A percentile compares a stretch with the other conserved stretches of the same genome.
Evolutionary conservation across 495 filamentous ascomycete genomes (phyloP).

Genomic region (Neurospora tetrasperma): DNA sequence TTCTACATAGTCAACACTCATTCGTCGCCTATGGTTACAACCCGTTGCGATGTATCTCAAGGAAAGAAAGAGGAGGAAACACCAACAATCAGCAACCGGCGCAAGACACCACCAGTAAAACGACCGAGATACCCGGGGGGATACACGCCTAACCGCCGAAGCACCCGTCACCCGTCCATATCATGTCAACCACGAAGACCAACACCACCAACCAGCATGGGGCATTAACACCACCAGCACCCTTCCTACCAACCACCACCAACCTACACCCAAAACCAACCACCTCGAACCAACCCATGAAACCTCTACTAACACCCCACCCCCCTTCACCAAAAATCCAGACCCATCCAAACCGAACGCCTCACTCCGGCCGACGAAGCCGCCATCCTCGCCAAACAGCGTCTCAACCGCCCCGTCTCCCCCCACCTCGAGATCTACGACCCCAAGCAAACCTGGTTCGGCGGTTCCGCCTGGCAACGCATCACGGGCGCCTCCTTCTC

Average conservation of each 20-base stretch:
- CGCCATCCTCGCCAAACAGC: slow-evolving; percentile 74
- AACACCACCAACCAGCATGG: neutral
- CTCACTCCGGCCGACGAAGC: slow-evolving; percentile 47
- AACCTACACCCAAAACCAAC: neutral
- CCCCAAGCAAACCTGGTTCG: slow-evolving; percentile 78
- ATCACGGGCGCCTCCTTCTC: slow-evolving; percentile 67
- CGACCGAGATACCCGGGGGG: neutral
- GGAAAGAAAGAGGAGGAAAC: neutral
- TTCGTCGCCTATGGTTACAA: neutral
- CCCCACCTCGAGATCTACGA: slow-evolving; percentile 88
- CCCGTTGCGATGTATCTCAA: neutral
- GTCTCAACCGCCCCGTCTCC: slow-evolving; percentile 70
- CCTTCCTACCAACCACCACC: no score
- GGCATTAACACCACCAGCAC: neutral
- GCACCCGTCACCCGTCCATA: neutral
- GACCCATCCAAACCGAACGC: slow-evolving; percentile 48
- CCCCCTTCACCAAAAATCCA: slow-evolving; percentile 13
- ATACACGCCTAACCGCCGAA: neutral
- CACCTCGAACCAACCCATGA: no score
- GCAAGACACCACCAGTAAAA: neutral
- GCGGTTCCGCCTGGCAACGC: slow-evolving; percentile 58
- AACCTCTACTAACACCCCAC: neutral
- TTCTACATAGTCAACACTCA: neutral
- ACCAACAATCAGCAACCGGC: neutral
- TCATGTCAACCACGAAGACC: neutral